These are phyloP conservation scores for Elsinoe australis DNA, from an alignment of 2,329 filamentous ascomycete genomes.

Conservation along the genomic window DNA sequence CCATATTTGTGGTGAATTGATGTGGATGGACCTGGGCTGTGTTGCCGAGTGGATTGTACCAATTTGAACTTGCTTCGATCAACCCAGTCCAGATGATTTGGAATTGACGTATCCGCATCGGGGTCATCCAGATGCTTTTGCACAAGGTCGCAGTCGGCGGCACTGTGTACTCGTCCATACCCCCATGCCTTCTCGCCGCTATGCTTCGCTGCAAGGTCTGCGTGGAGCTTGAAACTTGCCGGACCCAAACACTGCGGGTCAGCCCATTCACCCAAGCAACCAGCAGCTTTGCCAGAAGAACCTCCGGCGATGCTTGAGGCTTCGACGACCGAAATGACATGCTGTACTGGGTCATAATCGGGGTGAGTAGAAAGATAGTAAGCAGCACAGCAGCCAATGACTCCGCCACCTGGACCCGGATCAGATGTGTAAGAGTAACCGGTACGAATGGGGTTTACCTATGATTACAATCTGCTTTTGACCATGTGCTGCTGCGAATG, in stretches of 20 bases:
- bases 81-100: slow-evolving; percentile 15
- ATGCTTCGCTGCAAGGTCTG: slow-evolving; percentile 16
- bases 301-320: slow-evolving; percentile 10
- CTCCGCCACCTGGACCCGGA: slow-evolving; percentile 17
- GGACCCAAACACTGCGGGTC: slow-evolving; percentile 17
- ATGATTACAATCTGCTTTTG: not conserved
- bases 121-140: not conserved
- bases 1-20: slow-evolving; percentile 12
- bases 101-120: not conserved
- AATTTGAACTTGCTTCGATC: not conserved
- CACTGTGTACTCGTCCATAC: slow-evolving; percentile 4
- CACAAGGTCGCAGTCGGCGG: slow-evolving; percentile 2
- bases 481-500: not conserved
- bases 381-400: slow-evolving; percentile 13
- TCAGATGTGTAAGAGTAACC: no score
- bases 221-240: slow-evolving; percentile 14
- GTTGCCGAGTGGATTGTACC: slow-evolving; percentile 13
- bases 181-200: slow-evolving; percentile 16
- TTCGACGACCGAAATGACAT: slow-evolving; percentile 15
- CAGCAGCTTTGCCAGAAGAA: slow-evolving; percentile 17
- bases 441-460: no score
- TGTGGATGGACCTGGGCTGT: slow-evolving; percentile 16
- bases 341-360: not conserved
- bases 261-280: slow-evolving; percentile 16
- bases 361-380: slow-evolving; percentile 14